phyloP scores from a whole-genome alignment of 768 basidiomycete species.

The Pleurotus ostreatus region DNA sequence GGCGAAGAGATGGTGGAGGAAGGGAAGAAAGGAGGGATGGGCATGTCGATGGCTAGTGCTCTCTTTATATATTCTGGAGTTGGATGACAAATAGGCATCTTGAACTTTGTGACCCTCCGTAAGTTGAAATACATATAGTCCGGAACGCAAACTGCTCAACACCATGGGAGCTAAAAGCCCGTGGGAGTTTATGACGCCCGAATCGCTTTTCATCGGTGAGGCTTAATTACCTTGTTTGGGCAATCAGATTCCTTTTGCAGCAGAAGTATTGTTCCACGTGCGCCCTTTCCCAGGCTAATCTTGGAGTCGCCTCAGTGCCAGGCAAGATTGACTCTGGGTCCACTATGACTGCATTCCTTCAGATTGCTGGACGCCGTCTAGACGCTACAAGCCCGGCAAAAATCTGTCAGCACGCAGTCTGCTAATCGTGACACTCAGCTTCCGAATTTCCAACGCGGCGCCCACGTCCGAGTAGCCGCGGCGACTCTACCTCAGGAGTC shows the following conservation, averaged over 20 bases:
- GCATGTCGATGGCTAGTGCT: conserved; percentile 20
- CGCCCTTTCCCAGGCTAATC: too few species aligned
- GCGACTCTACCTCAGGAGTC: not conserved
- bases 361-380: too few species aligned
- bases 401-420: not conserved
- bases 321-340: too few species aligned
- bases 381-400: too few species aligned
- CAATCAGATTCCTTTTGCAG: conserved; percentile 2
- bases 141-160: not conserved
- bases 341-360: too few species aligned
- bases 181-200: not conserved
- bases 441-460: not conserved
- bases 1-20: conserved; percentile 26
- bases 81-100: conserved; percentile 35
- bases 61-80: conserved; percentile 35
- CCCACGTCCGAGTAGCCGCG: conserved; percentile 6
- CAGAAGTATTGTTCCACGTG: too few species aligned
- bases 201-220: not conserved
- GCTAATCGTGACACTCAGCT: conserved; percentile 3
- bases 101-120: not conserved
- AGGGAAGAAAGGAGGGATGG: conserved; percentile 32
- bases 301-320: too few species aligned
- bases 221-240: not conserved
- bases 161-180: not conserved
- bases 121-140: conserved; percentile 3